Conservation (phyloP, 139 green algal species). For the Chlamydomonas sp. region DNA sequence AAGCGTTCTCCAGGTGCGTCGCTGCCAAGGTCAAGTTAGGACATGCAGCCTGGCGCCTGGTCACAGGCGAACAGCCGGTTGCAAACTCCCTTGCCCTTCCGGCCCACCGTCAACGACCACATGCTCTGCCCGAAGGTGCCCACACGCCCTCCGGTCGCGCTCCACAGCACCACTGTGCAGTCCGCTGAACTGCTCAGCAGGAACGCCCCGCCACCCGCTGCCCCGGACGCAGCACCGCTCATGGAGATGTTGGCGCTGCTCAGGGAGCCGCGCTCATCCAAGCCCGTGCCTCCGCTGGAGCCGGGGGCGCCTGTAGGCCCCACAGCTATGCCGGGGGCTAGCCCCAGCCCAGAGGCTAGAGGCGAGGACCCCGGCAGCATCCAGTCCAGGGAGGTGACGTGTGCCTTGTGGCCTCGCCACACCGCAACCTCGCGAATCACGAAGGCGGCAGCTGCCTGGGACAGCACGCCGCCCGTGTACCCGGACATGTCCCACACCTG, state of each 20-base stretch:
- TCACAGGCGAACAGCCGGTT: not conserved
- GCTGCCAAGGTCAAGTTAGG: not conserved
- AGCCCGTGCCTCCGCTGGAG: not conserved
- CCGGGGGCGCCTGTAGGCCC: not conserved
- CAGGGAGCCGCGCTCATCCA: not conserved
- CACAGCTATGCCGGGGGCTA: conserved; percentile 1
- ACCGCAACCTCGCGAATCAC: conserved; percentile 31
- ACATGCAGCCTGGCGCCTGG: too few relatives aligned
- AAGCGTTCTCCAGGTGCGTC: not conserved
- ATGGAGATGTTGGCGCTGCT: not conserved
- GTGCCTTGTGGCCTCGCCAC: conserved; percentile 49
- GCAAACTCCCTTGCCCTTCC: too few relatives aligned
- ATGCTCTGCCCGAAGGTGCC: conserved; percentile 47
- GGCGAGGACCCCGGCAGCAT: not conserved
- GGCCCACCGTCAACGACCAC: conserved; percentile 29
- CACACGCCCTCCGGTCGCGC: conserved; percentile 27
- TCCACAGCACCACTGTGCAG: conserved; percentile 47
- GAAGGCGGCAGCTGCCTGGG: not conserved
- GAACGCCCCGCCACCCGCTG: conserved; percentile 19
- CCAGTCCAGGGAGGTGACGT: conserved; percentile 54
- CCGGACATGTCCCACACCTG: conserved; percentile 42
- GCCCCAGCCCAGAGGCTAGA: not conserved
- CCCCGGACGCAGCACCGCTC: not conserved
- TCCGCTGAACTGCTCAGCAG: conserved; percentile 44
- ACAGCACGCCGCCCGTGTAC: conserved; percentile 6